Conservation (phyloP, 768 basidiomycete genomes). For the Terana coerulea region DNA sequence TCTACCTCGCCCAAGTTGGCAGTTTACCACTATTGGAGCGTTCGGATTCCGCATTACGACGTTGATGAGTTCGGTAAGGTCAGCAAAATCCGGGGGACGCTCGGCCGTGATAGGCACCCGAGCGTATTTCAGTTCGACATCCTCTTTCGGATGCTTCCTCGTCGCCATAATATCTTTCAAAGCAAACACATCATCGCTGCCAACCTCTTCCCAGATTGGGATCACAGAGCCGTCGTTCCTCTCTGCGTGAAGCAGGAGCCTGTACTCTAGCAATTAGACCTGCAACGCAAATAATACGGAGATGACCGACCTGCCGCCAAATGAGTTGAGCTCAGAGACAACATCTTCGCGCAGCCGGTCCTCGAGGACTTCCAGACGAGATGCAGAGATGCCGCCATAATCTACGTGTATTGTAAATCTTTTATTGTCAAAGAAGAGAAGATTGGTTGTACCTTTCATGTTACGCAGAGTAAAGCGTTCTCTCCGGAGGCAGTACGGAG, state of each 20-base stretch:
- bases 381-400: constrained; percentile 92
- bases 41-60: constrained; percentile 66
- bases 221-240: constrained; percentile 82
- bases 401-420: constrained; percentile 41
- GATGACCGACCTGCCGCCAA: constrained; percentile 68
- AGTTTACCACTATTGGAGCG: constrained; percentile 89
- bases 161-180: constrained; percentile 86
- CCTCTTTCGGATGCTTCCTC: constrained; percentile 37
- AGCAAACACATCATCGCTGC: constrained; percentile 65
- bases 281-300: not conserved
- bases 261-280: constrained; percentile 23
- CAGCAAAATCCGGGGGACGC: constrained; percentile 69
- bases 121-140: constrained; percentile 69
- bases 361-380: constrained; percentile 85
- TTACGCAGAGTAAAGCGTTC: constrained; percentile 87
- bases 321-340: constrained; percentile 71
- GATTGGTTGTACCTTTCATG: constrained; percentile 68
- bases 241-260: constrained; percentile 88
- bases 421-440: not conserved
- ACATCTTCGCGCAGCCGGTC: constrained; percentile 89
- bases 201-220: constrained; percentile 93
- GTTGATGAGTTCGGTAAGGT: constrained; percentile 74
- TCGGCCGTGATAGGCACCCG: constrained; percentile 95
- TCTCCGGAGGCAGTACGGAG: constrained; percentile 84
- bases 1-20: constrained; percentile 90